Evolutionary conservation across 83 land plant genomes (phyloP).

Genomic region (Thuja plicata): DNA sequence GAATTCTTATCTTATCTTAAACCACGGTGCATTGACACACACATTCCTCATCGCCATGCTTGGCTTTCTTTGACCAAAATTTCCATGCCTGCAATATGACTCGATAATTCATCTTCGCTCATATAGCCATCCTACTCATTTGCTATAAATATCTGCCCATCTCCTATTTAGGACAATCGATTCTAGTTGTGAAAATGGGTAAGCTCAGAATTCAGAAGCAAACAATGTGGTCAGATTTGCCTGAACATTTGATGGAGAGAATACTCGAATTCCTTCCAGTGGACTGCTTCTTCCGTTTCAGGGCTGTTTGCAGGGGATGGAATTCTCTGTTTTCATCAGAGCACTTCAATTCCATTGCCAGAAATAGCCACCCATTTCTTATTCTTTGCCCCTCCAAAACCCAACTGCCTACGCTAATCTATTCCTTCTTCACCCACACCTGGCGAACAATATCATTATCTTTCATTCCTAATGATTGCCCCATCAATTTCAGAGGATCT

Average conservation of each 20-base stretch:
- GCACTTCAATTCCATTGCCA: background rate
- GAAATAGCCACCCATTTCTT: background rate
- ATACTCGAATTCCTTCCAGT: background rate
- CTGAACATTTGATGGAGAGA: background rate
- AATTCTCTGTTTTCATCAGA: background rate
- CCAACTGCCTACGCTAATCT: background rate
- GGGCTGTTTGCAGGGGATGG: background rate
- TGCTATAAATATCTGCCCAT: no score
- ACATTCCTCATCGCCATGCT: no score
- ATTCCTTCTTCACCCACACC: background rate
- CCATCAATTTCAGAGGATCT: background rate
- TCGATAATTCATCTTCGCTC: no score
- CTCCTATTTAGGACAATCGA: no score
- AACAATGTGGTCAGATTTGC: background rate
- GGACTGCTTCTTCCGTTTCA: background rate
- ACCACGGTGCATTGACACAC: fast-evolving
- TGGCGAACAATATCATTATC: background rate
- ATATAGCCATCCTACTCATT: no score
- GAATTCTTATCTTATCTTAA: no score
- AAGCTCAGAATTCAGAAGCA: background rate
- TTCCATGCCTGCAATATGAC: no score
- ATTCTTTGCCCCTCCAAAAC: background rate
- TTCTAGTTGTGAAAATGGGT: background rate
- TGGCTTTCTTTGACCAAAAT: no score
- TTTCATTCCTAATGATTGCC: background rate